phyloP scores from a whole-genome alignment of 2,329 filamentous ascomycete genomes.

The Colletotrichum sp. region DNA sequence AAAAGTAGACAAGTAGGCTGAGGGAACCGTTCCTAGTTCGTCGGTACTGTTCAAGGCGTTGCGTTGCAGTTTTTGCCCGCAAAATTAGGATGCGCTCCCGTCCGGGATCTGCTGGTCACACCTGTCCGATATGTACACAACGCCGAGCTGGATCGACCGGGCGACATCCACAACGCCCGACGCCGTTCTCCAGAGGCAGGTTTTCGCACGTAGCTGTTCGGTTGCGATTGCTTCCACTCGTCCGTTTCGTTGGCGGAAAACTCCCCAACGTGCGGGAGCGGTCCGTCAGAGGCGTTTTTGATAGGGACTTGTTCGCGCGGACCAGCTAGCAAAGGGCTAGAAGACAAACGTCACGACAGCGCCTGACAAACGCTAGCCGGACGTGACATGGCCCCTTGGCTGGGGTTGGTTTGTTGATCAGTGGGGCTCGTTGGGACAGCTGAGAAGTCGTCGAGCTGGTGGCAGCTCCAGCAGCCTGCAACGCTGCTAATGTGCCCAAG shows the following conservation, averaged over 20 bases:
- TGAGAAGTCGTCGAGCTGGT: background rate
- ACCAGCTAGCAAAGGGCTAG: background rate
- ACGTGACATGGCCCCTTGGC: background rate
- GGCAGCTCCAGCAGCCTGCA: background rate
- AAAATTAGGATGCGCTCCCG: conserved; percentile 12
- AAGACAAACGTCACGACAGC: background rate
- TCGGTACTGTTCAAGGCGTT: background rate
- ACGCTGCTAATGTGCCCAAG: background rate
- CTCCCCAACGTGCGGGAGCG: background rate
- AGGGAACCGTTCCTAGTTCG: background rate
- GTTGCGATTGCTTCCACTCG: background rate
- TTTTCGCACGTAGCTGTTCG: background rate
- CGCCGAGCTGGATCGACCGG: background rate
- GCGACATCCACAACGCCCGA: background rate
- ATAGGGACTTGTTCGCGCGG: background rate
- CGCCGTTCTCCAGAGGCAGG: too few species aligned
- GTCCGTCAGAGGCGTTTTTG: background rate
- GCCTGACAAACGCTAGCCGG: conserved; percentile 1
- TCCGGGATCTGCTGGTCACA: background rate
- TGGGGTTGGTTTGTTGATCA: background rate
- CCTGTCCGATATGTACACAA: background rate
- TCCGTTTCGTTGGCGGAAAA: background rate
- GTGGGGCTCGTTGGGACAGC: background rate
- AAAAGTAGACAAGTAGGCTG: background rate
- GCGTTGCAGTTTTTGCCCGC: background rate